These are phyloP conservation scores for Symmetrospora coprosmae DNA, from an alignment of 768 basidiomycete genomes.

Conservation along the genomic window DNA sequence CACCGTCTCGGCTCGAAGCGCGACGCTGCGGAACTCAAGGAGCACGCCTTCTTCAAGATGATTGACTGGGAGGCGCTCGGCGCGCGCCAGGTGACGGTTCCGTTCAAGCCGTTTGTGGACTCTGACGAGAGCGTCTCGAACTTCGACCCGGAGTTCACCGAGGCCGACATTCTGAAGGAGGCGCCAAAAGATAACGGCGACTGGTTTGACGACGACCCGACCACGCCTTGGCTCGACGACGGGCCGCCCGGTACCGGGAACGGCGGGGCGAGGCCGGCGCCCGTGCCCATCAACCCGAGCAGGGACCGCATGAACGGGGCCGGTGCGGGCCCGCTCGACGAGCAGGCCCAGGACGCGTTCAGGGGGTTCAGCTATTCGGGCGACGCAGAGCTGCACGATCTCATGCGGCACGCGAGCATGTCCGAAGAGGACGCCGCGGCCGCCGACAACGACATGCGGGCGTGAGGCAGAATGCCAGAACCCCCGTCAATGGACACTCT, in stretches of 20 bases:
- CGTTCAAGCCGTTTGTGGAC: slow-evolving; percentile 94
- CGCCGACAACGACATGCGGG: slow-evolving; percentile 11
- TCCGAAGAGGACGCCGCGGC: not conserved
- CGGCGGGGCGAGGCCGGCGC: slow-evolving; percentile 19
- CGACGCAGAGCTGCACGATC: slow-evolving; percentile 27
- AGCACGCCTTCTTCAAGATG: slow-evolving; percentile 77
- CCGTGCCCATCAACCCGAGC: slow-evolving; percentile 14
- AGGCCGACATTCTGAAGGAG: slow-evolving; percentile 65
- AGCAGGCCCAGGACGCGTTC: slow-evolving; percentile 90
- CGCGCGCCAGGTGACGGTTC: slow-evolving; percentile 78
- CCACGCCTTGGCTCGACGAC: slow-evolving; percentile 47
- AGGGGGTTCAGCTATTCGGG: slow-evolving; percentile 61
- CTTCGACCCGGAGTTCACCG: slow-evolving; percentile 96
- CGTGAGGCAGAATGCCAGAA: not conserved
- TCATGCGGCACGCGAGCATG: slow-evolving; percentile 8
- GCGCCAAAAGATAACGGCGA: slow-evolving; percentile 48
- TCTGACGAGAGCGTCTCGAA: slow-evolving; percentile 96
- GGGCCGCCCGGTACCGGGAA: slow-evolving; percentile 22
- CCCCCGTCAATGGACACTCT: too few relatives aligned
- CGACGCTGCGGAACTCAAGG: slow-evolving; percentile 86
- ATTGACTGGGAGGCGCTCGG: slow-evolving; percentile 87
- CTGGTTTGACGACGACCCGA: slow-evolving; percentile 34
- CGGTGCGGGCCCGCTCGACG: slow-evolving; percentile 56
- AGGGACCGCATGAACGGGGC: too few relatives aligned
- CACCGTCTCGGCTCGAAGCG: slow-evolving; percentile 82